Conservation (phyloP, 768 basidiomycete species). For the Cytidiella melzeri region DNA sequence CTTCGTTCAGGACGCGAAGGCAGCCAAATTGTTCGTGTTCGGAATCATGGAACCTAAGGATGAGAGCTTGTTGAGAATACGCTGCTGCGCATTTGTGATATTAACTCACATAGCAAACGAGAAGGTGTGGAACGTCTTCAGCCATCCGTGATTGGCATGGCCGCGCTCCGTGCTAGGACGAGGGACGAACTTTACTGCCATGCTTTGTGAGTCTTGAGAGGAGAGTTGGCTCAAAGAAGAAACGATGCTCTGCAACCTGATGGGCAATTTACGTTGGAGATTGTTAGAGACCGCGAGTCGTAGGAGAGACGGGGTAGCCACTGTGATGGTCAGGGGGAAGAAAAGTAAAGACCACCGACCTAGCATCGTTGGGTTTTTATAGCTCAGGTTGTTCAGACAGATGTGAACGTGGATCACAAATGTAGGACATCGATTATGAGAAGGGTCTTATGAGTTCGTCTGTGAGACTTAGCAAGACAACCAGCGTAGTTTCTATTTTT, state of each 20-base stretch:
- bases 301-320: not conserved
- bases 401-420: not conserved
- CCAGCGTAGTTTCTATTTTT: conserved; percentile 2
- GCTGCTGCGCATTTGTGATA: not conserved
- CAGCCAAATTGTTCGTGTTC: conserved; percentile 58
- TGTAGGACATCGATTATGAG: conserved; percentile 1
- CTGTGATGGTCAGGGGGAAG: not conserved
- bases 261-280: not conserved
- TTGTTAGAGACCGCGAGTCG: not conserved
- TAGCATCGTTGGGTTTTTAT: not conserved
- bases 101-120: conserved; percentile 59
- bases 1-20: conserved; percentile 90
- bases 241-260: conserved; percentile 5
- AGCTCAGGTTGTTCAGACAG: not conserved
- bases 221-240: not conserved
- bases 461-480: not conserved
- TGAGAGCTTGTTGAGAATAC: conserved; percentile 13
- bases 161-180: conserved; percentile 38
- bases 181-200: conserved; percentile 23
- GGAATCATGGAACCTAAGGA: conserved; percentile 51
- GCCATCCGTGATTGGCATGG: conserved; percentile 49
- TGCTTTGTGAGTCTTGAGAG: not conserved
- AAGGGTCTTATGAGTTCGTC: not conserved
- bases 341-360: not conserved
- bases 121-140: conserved; percentile 65